Base-by-base conservation (phyloP, 768 basidiomycete species). In the Leccinum fibrillosum region DNA sequence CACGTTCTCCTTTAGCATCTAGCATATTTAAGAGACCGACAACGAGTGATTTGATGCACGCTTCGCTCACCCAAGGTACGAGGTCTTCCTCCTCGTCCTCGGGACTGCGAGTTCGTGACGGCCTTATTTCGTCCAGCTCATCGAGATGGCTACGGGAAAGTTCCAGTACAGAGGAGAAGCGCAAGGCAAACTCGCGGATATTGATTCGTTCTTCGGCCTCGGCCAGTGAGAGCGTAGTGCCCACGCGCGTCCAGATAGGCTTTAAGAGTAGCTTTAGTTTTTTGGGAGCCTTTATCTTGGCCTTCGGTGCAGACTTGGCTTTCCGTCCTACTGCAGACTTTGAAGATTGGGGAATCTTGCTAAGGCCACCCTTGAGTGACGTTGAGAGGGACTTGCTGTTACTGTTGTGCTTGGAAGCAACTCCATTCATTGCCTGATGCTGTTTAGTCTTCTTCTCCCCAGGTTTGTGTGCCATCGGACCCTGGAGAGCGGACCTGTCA, bases 111-210 rank as follows among this genome's bases (percentile, higher is more conserved):
- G 39, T 55, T 32, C 71, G 69, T 13, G 60, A 63, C 23, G 61
- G 77, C 42, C 71, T 76, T 50, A 86, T 75, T 53, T 78, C 77
- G 28, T 89, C 89, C 8, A 92, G 72, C 58, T 90, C 87, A 49
- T 86, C 83, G 5, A 87, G 68, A 55, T 85, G 80, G 3, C 71
- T 79, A 77, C 50, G 82, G 68, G 44, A 80, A 23, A 72, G 64
- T 74, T 83, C 81, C 62, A 86, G 69, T 15, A 82, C 55, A 28
- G 76, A 74, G 1, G 77, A 75, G 61, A 92, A 92, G 34, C 90
- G 80, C 49, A 88, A 66, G 11, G 82, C 67, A 67, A 91, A 93
- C 71, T 92, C 90, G 56, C 90, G 84, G 45, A 92, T 86, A 62
- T 83, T 76, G 49, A 92, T 80, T 10, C 90, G 84, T 26, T 80